Conservation (phyloP, 2,329 filamentous ascomycete genomes). For the Stemphylium vesicarium region DNA sequence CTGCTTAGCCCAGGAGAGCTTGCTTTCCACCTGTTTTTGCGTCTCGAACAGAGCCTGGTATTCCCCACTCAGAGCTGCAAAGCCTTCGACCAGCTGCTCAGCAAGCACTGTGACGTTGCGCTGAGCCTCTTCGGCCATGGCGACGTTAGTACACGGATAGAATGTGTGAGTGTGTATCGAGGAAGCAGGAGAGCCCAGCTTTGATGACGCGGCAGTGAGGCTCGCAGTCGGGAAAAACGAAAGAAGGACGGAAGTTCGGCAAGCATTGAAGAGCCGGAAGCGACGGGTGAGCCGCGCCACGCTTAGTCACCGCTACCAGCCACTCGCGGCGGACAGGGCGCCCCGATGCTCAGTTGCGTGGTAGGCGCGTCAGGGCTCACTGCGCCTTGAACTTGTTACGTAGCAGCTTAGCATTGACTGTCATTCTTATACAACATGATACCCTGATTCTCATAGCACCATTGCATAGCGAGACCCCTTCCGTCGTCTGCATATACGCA, state of each 20-base stretch:
- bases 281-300: conserved; percentile 14
- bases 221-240: conserved; percentile 21
- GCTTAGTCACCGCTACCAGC: conserved; percentile 21
- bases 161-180: background rate
- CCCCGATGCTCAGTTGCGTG: conserved; percentile 29
- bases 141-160: conserved; percentile 16
- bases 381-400: conserved; percentile 41
- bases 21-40: conserved; percentile 55
- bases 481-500: background rate
- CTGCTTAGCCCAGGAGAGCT: conserved; percentile 56
- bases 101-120: conserved; percentile 41
- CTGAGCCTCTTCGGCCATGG: conserved; percentile 38
- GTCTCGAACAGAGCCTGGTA: conserved; percentile 55
- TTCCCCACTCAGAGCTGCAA: conserved; percentile 55
- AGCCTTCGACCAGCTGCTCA: conserved; percentile 55
- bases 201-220: conserved; percentile 34
- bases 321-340: conserved; percentile 11
- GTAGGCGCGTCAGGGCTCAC: conserved; percentile 39
- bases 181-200: conserved; percentile 21
- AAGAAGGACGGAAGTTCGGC: conserved; percentile 23
- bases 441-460: conserved; percentile 9
- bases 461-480: conserved; percentile 2
- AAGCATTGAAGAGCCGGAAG: conserved; percentile 16
- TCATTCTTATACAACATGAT: conserved; percentile 30
- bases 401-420: conserved; percentile 36